These are phyloP conservation scores for Neurospora sp. DNA, from an alignment of 495 filamentous ascomycete species.

Conservation along the genomic window DNA sequence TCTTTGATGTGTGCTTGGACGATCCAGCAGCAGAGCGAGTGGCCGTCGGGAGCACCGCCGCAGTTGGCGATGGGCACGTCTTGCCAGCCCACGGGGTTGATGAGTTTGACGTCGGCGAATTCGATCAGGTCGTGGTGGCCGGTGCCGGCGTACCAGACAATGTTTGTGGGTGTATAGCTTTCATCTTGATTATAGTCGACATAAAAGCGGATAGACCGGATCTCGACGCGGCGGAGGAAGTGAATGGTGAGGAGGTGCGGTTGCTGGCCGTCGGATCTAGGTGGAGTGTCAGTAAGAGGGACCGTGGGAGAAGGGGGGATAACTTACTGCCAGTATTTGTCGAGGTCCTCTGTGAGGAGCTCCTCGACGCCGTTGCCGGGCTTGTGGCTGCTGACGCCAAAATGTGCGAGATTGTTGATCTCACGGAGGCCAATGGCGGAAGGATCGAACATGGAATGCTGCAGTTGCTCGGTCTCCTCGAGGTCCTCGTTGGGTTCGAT, in stretches of 20 bases:
- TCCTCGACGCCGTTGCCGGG: conserved; percentile 83
- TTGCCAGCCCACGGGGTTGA: conserved; percentile 79
- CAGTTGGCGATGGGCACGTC: conserved; percentile 69
- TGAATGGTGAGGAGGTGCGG: conserved; percentile 90
- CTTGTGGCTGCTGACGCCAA: conserved; percentile 85
- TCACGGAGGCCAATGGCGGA: conserved; percentile 59
- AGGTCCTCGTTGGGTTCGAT: conserved; percentile 12
- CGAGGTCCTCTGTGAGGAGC: conserved; percentile 67
- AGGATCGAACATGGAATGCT: conserved; percentile 29
- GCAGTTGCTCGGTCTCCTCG: conserved; percentile 20
- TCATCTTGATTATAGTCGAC: conserved; percentile 89
- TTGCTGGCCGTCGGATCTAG: conserved; percentile 82
- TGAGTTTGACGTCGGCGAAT: conserved; percentile 70
- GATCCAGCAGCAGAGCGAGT: conserved; percentile 73
- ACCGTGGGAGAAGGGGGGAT: neutral
- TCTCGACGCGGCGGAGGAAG: conserved; percentile 85
- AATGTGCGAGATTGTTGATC: conserved; percentile 88
- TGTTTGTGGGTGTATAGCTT: conserved; percentile 92
- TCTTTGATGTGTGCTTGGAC: conserved; percentile 81
- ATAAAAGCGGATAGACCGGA: conserved; percentile 74
- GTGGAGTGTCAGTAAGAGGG: conserved; percentile 4
- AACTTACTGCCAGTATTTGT: conserved; percentile 79
- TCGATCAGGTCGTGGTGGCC: conserved; percentile 78
- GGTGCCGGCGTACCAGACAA: conserved; percentile 76
- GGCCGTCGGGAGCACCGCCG: conserved; percentile 47